Evolutionary conservation across 495 filamentous ascomycete species (phyloP), one percentile per base, ranked within the genome.

Genomic region (Sordaria brevicollis): DNA sequence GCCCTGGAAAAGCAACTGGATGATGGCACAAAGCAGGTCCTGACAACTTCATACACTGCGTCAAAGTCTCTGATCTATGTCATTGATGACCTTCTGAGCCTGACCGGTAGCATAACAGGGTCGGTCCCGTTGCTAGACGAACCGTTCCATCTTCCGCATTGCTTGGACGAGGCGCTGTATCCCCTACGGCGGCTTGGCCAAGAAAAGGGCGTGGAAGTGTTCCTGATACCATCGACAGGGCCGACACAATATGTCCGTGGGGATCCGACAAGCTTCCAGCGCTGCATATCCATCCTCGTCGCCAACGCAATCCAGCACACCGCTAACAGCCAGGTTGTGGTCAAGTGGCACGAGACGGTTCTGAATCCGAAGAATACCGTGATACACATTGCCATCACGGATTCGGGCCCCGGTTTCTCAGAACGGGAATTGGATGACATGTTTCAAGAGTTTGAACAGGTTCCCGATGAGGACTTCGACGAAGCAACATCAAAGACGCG

Each of bases 11-110:
- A 90, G 13, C 79, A 86, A 0, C 81, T 94, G 4, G 92, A 94
- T 70, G 73, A 81, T 4, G 90, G 93, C 70, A 93, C 90, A 0
- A 83, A 92, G 21, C 90, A 94, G 13, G 91, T 92, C 70, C 82
- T 96, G 54, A 84, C 87, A n/a, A 89, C 83, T 68, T 93, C 92
- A 11, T 90, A 94, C 75, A 91, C 90, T 6, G 92, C 92, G n/a
- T 96, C 92, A 2, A 94, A 94, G 74, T 93, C 91, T 1, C 79
- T 95, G n/a, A 92, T 96, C 19, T 94, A 93, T 77, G 92, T 94
- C 19, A 94, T 96, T 75, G 94, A 96, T 73, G 92, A 96, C 76
- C 83, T 96, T 0, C 83, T 96, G 0, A 92, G 94, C 76, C 80
- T 96, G 15, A 94, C 92, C 9, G 92, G 93, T 72, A 87, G 89